phyloP scores from a whole-genome alignment of 805 yeast genomes.

The Candida dajiaensis region DNA sequence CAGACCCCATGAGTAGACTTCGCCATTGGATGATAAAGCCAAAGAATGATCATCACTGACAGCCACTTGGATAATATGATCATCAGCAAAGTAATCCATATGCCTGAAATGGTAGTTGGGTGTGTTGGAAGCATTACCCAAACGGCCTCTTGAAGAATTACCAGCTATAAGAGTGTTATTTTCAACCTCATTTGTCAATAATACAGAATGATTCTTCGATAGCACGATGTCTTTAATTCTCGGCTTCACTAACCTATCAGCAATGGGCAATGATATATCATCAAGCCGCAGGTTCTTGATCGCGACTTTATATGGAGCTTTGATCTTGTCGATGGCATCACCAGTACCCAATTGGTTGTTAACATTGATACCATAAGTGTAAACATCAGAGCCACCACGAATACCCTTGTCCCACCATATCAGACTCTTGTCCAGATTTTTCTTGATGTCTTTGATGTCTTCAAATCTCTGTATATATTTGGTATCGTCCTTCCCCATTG shows the following conservation, averaged over 20 bases:
- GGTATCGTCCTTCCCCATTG: constrained; percentile 26
- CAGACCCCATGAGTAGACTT: constrained; percentile 77
- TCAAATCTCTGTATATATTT: constrained; percentile 15
- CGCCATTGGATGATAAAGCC: constrained; percentile 44
- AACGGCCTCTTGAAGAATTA: constrained; percentile 60
- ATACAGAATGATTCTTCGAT: constrained; percentile 61
- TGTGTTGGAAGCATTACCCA: constrained; percentile 48
- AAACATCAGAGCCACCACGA: constrained; percentile 54
- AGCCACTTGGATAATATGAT: constrained; percentile 32
- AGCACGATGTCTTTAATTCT: constrained; percentile 43
- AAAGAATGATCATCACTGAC: constrained; percentile 66
- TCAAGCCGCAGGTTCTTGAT: constrained; percentile 11
- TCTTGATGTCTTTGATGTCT: not conserved
- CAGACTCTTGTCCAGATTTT: constrained; percentile 2
- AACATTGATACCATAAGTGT: constrained; percentile 57
- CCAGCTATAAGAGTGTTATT: constrained; percentile 59
- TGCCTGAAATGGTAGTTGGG: constrained; percentile 39
- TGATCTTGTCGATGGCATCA: constrained; percentile 46
- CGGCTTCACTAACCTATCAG: constrained; percentile 31
- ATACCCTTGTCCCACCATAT: constrained; percentile 35
- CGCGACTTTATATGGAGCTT: constrained; percentile 35
- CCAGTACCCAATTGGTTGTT: constrained; percentile 65
- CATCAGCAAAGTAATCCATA: constrained; percentile 33
- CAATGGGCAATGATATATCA: constrained; percentile 14
- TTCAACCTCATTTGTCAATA: constrained; percentile 42